phyloP scores from a whole-genome alignment of 768 basidiomycete species.

The Tricholoma furcatifolium region DNA sequence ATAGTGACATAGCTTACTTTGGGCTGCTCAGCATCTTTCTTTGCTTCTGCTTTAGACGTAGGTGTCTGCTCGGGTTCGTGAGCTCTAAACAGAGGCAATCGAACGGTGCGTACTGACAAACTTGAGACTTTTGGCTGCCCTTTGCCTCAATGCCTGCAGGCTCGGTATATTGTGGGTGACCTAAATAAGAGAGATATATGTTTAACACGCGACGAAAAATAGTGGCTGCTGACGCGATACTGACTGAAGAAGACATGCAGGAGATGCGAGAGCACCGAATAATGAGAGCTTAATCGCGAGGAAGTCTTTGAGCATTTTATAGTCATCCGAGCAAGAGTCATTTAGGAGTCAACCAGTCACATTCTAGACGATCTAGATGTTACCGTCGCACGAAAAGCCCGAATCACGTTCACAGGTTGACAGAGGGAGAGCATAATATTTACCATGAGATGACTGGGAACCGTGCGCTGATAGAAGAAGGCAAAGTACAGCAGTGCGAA shows the following conservation, averaged over 20 bases:
- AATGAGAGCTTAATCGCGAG: too few species aligned
- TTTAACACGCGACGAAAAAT: not conserved
- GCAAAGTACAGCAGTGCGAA: too few species aligned
- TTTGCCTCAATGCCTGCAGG: conserved; percentile 7
- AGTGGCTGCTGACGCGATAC: not conserved
- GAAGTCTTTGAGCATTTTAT: conserved; percentile 7
- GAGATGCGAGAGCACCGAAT: not conserved
- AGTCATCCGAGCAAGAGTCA: not conserved
- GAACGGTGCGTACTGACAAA: conserved; percentile 1
- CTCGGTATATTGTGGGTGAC: conserved; percentile 1
- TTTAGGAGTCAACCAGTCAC: not conserved
- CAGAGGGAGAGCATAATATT: too few species aligned
- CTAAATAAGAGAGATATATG: not conserved
- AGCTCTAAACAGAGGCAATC: not conserved
- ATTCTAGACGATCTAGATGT: too few species aligned
- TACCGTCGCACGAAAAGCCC: too few species aligned
- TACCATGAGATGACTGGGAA: too few species aligned
- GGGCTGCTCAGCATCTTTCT: conserved; percentile 5
- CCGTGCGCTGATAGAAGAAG: too few species aligned
- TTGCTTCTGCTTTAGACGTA: not conserved
- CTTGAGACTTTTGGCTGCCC: conserved; percentile 8
- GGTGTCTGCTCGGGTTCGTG: conserved; percentile 2
- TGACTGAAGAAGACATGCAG: not conserved
- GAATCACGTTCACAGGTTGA: too few species aligned
- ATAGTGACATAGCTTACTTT: not conserved